Conservation (phyloP, 1,139 yeast species). For the Kodamaea fungicola region DNA sequence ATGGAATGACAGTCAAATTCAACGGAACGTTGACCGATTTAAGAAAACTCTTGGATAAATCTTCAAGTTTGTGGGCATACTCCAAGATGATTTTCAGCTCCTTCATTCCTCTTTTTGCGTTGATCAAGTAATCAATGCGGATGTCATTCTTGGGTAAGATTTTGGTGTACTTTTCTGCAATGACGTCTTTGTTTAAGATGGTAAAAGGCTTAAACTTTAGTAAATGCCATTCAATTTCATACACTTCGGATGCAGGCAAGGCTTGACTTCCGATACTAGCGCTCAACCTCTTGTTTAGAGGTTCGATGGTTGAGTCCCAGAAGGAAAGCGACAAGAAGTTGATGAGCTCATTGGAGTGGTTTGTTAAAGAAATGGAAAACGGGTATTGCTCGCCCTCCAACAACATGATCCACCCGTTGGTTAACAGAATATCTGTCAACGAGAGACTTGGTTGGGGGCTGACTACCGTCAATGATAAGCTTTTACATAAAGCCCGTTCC, state of each 20-base stretch:
- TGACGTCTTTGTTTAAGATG: conserved; percentile 37
- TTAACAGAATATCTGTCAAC: conserved; percentile 50
- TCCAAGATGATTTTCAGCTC: conserved; percentile 65
- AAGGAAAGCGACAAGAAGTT: conserved; percentile 60
- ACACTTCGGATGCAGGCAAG: conserved; percentile 57
- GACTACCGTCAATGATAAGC: conserved; percentile 40
- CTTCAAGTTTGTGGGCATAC: conserved; percentile 49
- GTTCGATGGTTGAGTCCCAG: conserved; percentile 72
- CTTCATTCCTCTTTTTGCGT: conserved; percentile 73
- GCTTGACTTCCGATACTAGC: conserved; percentile 25
- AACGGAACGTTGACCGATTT: conserved; percentile 64
- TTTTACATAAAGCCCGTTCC: conserved; percentile 18
- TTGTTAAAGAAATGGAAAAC: conserved; percentile 53
- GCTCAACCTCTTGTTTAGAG: conserved; percentile 42
- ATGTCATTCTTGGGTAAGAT: conserved; percentile 32
- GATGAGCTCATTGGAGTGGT: conserved; percentile 54
- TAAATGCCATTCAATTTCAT: conserved; percentile 73
- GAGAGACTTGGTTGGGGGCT: conserved; percentile 67
- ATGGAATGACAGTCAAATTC: conserved; percentile 63
- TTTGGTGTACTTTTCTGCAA: conserved; percentile 29
- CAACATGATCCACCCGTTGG: conserved; percentile 71
- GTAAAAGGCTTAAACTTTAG: conserved; percentile 56
- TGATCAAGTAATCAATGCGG: conserved; percentile 53
- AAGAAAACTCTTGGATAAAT: conserved; percentile 33
- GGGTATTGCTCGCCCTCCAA: conserved; percentile 68